These are phyloP conservation scores for Calonectria crousiana DNA, from an alignment of 2,329 filamentous ascomycete species.

Conservation along the genomic window DNA sequence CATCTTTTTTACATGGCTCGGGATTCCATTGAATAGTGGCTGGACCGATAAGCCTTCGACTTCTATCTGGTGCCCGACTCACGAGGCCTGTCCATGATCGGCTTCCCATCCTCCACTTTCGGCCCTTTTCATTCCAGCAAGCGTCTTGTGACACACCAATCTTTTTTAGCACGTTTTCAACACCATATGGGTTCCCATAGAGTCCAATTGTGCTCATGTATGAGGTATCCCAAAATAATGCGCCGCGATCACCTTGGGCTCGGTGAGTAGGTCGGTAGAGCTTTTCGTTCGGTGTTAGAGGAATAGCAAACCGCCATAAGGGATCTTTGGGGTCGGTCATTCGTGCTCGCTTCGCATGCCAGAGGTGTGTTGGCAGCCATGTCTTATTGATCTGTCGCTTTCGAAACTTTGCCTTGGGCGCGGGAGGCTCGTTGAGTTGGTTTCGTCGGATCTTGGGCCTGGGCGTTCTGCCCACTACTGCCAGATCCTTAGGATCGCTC, in stretches of 20 bases:
- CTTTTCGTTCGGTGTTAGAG: conserved; percentile 89
- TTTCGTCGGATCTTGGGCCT: conserved; percentile 79
- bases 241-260: conserved; percentile 79
- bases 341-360: conserved; percentile 90
- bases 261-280: conserved; percentile 90
- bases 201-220: conserved; percentile 91
- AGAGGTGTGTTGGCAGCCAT: conserved; percentile 95
- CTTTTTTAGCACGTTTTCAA: conserved; percentile 74
- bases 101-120: conserved; percentile 75
- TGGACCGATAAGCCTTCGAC: conserved; percentile 74
- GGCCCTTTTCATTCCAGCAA: conserved; percentile 72
- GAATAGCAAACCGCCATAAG: conserved; percentile 91
- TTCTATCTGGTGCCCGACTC: conserved; percentile 66
- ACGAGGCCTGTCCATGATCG: conserved; percentile 64
- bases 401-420: conserved; percentile 76
- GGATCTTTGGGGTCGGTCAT: conserved; percentile 85
- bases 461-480: conserved; percentile 46
- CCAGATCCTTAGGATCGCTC: conserved; percentile 23
- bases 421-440: conserved; percentile 70
- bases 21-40: conserved; percentile 83
- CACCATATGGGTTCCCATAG: conserved; percentile 72
- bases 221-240: conserved; percentile 92
- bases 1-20: conserved; percentile 43
- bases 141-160: conserved; percentile 72
- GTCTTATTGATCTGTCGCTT: conserved; percentile 90